Percentiles rank a stretch among this genome's conserved stretches.
phyloP scores from a whole-genome alignment of 306 rosid species.

The Vachellia pachyceras region DNA sequence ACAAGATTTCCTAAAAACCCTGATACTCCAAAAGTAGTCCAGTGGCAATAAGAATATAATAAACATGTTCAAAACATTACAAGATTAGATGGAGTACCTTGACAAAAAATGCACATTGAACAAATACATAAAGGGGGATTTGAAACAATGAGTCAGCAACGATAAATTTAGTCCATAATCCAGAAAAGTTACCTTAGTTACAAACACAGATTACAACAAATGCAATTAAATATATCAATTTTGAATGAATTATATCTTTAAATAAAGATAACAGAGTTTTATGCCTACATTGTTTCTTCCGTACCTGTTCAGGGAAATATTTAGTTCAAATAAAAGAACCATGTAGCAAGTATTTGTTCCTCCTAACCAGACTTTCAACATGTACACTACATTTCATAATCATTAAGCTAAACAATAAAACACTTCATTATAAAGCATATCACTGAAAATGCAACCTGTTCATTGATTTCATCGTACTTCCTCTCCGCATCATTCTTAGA shows the following conservation, averaged over 20 bases:
- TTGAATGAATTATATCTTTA: not conserved
- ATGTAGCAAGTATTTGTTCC: not conserved
- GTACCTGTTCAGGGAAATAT: conserved; percentile 7
- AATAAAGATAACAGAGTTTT: not conserved
- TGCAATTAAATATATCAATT: not conserved
- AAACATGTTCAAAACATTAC: conserved; percentile 3
- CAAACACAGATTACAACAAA: not conserved
- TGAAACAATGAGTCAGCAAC: not conserved
- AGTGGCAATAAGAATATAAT: not conserved
- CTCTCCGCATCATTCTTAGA: conserved; percentile 69
- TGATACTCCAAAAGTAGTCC: not conserved
- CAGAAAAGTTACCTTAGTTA: not conserved
- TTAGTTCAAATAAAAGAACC: not conserved
- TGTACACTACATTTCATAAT: conserved; percentile 4
- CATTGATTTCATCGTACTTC: conserved; percentile 80
- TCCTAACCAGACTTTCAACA: not conserved
- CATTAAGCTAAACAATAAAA: not conserved
- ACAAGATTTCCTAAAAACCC: not conserved
- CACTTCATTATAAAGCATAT: not conserved
- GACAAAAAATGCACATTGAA: not conserved
- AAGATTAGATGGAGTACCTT: not conserved
- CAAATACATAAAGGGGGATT: not conserved
- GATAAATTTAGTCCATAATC: not conserved
- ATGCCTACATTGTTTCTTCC: not conserved
- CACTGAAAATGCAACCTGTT: conserved; percentile 67